Evolutionary conservation across 2,329 filamentous ascomycete species (phyloP), one percentile per base, ranked within the genome.

Genomic region (Aspergillus fructus): DNA sequence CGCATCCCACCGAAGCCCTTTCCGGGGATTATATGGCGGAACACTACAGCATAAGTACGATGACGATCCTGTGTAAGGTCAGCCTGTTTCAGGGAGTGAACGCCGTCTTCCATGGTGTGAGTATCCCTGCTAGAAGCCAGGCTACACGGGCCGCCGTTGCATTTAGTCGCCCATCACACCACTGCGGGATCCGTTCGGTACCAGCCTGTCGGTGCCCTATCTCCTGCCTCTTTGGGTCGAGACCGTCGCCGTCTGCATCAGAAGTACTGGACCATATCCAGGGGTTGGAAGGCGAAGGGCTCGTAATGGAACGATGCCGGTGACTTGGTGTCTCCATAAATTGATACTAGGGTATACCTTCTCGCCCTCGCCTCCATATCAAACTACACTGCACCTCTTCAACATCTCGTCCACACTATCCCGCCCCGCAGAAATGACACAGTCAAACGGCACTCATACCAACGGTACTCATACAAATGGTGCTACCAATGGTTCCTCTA

Each of bases 401-500:
- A 11, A 4, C 9, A 11, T 30, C 8, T 30, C 9, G 9, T 30
- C 3, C 9, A 11, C 11, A 9, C 27, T 30, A 30, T 30, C 8
- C 8, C 3, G 2, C 3, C 1, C 8, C 8, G 9, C 27, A 9
- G 27, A 30, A 11, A 30, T 30, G 27, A 30, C 27, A 30, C 9
- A 30, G 3, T 30, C 27, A 30, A 30, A 30, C 27, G 27, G 27
- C 1, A 13, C 34, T 23, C 12, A 49, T 49, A 27, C 6, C 30
- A n/a, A 23, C 7, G 21, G n/a, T 0, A 7, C 37, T 13, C 13
- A 21, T 4, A 21, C 17, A 4, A 49, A 39, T 1, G n/a, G 30
- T 6, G 8, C 30, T 1, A 1, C 24, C 2, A 27, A 27, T 1
- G 24, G 24, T 9, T 2, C 6, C 3, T 2, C 7, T 3, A 30